phyloP scores from a whole-genome alignment of 2,329 filamentous ascomycete species.

The Ceratocystis albifundus region DNA sequence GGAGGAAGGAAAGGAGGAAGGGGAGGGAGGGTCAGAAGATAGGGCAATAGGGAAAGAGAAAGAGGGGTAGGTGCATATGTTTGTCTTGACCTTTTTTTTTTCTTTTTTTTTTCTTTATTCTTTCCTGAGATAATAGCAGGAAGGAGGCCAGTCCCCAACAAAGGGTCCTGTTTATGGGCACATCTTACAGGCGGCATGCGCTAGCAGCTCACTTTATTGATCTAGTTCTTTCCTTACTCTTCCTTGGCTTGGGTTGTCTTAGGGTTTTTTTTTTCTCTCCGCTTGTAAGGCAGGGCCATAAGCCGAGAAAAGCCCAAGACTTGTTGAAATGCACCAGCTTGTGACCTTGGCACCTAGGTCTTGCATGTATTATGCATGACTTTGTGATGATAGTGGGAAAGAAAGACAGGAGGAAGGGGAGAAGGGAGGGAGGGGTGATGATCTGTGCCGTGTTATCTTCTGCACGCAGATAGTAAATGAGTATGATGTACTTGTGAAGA shows the following conservation, averaged over 20 bases:
- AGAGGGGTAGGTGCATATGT: background rate
- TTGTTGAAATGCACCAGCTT: background rate
- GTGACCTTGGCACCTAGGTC: background rate
- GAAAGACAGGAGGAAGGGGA: background rate
- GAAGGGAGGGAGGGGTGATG: background rate
- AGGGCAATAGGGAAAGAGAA: background rate
- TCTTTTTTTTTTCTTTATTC: background rate
- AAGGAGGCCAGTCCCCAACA: no score
- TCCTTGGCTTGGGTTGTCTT: no score
- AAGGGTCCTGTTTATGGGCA: no score
- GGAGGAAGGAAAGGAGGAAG: background rate
- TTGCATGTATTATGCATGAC: slow-evolving; percentile 7
- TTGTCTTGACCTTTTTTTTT: background rate
- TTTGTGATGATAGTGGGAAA: background rate
- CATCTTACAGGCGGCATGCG: no score
- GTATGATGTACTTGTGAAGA: no score
- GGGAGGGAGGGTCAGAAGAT: background rate
- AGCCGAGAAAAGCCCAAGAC: background rate
- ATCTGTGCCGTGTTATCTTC: no score
- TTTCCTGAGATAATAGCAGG: background rate
- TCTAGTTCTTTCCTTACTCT: no score
- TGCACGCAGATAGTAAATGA: no score
- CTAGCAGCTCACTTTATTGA: no score
- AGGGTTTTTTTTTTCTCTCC: no score
- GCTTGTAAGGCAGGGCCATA: background rate